These are phyloP conservation scores for Nitzschia palea DNA, from an alignment of 108 stramenopile genomes.

Conservation along the genomic window DNA sequence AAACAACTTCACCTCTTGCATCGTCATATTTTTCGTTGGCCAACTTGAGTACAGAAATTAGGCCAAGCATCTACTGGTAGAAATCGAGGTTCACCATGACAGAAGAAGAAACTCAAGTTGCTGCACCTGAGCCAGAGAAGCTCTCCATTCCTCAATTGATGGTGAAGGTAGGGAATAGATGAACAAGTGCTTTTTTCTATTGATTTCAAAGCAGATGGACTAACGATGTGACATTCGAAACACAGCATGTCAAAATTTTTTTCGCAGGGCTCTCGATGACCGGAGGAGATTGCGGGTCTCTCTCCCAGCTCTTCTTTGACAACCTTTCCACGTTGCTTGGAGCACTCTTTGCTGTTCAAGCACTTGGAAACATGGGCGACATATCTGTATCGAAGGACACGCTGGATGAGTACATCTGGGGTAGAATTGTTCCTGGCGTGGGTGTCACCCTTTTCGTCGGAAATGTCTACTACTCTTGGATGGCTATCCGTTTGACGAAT, in stretches of 20 bases:
- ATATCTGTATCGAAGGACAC: background rate
- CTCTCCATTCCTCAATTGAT: background rate
- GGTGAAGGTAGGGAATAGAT: background rate
- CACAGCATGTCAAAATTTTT: background rate
- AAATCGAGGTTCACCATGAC: too few species aligned
- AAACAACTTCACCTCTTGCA: too few species aligned
- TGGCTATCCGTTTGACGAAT: constrained; percentile 49
- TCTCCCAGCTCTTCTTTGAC: constrained; percentile 69
- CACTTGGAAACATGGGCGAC: constrained; percentile 17
- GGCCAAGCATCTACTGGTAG: too few species aligned
- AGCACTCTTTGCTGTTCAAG: constrained; percentile 41
- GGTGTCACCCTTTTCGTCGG: constrained; percentile 53
- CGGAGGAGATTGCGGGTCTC: constrained; percentile 36
- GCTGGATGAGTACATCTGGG: constrained; percentile 47
- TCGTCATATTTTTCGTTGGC: too few species aligned
- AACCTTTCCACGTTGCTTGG: constrained; percentile 67
- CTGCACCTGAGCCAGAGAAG: background rate
- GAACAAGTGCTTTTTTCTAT: too few species aligned
- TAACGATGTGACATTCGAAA: too few species aligned
- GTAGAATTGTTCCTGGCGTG: constrained; percentile 63
- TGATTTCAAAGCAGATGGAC: too few species aligned
- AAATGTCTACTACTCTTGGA: constrained; percentile 47
- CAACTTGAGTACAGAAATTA: too few species aligned
- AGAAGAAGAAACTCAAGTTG: too few species aligned
- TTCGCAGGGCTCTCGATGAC: constrained; percentile 7